Percentiles rank a stretch among this genome's conserved stretches.
Evolutionary conservation across 495 filamentous ascomycete species (phyloP).

Genomic region (Penicillium arizonense): DNA sequence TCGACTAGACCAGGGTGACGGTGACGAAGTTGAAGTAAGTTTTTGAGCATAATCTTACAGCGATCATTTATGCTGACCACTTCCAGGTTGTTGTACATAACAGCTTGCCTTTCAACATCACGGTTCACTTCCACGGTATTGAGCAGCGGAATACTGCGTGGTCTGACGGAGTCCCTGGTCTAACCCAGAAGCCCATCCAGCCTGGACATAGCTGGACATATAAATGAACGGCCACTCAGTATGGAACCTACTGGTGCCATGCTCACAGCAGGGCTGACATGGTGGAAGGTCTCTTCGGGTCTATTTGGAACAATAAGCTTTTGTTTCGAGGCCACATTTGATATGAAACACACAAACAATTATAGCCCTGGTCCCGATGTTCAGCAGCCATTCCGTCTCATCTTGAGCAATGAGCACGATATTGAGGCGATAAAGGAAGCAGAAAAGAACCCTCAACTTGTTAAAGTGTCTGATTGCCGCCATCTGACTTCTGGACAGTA

Average conservation of each 20-base stretch:
- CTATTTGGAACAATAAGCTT: slow-evolving; percentile 41
- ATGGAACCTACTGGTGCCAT: slow-evolving; percentile 44
- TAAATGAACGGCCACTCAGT: slow-evolving; percentile 34
- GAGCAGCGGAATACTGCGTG: slow-evolving; percentile 39
- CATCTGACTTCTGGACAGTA: slow-evolving; percentile 47
- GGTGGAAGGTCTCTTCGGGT: slow-evolving; percentile 51
- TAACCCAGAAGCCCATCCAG: slow-evolving; percentile 44
- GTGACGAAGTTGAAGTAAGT: slow-evolving; percentile 41
- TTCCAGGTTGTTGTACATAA: slow-evolving; percentile 43
- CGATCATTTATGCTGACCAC: background rate
- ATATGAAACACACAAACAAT: background rate
- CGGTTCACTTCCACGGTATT: slow-evolving; percentile 46
- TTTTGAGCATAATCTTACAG: slow-evolving; percentile 14
- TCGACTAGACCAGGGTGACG: slow-evolving; percentile 54
- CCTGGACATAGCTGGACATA: slow-evolving; percentile 47
- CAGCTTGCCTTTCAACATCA: slow-evolving; percentile 47
- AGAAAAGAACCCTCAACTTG: slow-evolving; percentile 40
- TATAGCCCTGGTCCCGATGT: slow-evolving; percentile 31
- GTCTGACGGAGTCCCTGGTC: slow-evolving; percentile 50
- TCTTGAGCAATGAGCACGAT: slow-evolving; percentile 37
- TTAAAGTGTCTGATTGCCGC: slow-evolving; percentile 54
- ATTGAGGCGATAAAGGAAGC: slow-evolving; percentile 47
- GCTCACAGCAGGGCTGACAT: slow-evolving; percentile 46
- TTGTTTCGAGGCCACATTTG: background rate
- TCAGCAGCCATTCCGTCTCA: slow-evolving; percentile 43